phyloP scores from a whole-genome alignment of 352 stramenopile genomes.

The Achlya hypogyna region DNA sequence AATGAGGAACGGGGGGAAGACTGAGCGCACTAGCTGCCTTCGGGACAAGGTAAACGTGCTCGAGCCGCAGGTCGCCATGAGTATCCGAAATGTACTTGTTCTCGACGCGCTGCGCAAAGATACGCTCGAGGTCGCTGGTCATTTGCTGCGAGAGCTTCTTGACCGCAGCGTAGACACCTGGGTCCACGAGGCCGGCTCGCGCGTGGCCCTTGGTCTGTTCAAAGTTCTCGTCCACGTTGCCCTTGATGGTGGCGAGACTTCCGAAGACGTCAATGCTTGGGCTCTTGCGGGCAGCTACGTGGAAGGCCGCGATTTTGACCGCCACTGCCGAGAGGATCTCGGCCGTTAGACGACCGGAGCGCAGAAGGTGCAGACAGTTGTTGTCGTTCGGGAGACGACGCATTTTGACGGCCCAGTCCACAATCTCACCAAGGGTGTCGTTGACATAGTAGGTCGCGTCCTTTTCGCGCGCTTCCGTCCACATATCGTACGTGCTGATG shows the following conservation, averaged over 20 bases:
- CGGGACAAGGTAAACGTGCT: constrained; percentile 51
- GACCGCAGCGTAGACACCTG: constrained; percentile 37
- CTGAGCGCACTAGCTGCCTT: constrained; percentile 2
- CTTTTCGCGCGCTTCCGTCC: constrained; percentile 51
- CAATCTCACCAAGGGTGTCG: constrained; percentile 54
- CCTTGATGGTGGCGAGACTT: constrained; percentile 34
- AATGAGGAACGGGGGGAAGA: too few relatives aligned
- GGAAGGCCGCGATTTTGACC: constrained; percentile 41
- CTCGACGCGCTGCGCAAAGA: constrained; percentile 37
- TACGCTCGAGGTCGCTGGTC: constrained; percentile 32
- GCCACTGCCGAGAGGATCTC: constrained; percentile 34
- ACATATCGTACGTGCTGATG: constrained; percentile 54
- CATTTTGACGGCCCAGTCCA: constrained; percentile 74
- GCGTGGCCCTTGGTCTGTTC: constrained; percentile 43
- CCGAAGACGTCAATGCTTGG: constrained; percentile 53
- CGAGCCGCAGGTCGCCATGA: constrained; percentile 55
- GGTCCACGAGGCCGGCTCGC: constrained; percentile 33
- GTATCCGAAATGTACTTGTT: constrained; percentile 55
- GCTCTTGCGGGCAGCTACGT: constrained; percentile 40
- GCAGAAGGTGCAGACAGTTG: constrained; percentile 36
- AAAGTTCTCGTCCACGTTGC: constrained; percentile 72
- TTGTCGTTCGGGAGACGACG: constrained; percentile 45
- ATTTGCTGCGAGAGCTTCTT: constrained; percentile 41
- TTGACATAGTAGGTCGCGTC: constrained; percentile 56
- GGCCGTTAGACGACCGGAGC: constrained; percentile 28